Base-by-base conservation (phyloP, 768 basidiomycete genomes). In the Ephemerocybe angulata region DNA sequence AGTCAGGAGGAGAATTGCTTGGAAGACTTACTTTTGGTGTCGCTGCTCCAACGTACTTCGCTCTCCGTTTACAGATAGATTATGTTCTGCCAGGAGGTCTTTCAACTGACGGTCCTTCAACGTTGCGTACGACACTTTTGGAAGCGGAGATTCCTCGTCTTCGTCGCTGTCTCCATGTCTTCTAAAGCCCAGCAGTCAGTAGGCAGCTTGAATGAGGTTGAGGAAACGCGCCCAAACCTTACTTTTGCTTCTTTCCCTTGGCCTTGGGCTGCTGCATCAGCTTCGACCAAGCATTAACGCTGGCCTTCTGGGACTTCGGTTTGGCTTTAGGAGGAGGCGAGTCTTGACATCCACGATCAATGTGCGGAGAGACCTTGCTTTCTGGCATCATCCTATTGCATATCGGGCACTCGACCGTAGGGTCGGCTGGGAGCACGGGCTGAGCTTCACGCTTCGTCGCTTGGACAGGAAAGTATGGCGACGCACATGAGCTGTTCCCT, bases 111-210 rank as follows among this genome's bases (percentile, higher is more conserved):
- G 80, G 48, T 86, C 85, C 61, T 83, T 87, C 47, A 88, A 67
- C 11, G 81, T 80, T 12, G 76, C 76, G 60, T 90, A 90, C 0
- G 85, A 79, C 22, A 78, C 77, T 60, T 86, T 86, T 3, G 88
- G 86, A 37, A 89, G 69, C 1, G 76, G 79, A 37, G 72, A 60
- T 2, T 72, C 65, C 27, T 73, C 75, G 44, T 76, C 74, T 55
- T 64, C 61, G 44, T 65, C 61, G 49, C 50, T 55, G 56, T 62
- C n/a, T n/a, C n/a, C n/a, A n/a, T n/a, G n/a, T n/a, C n/a, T n/a
- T n/a, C n/a, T n/a, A n/a, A n/a, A n/a, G n/a, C n/a, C n/a, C n/a
- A n/a, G 55, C 29, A 65, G 62, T 43, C 62, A 63, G 56, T 17
- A 53, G 48, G 49, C n/a, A 56, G 58, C 30, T 11, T 41, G 22